These are phyloP conservation scores for Boletus semigastroideus DNA, from an alignment of 1,284 basidiomycete genomes.

Conservation along the genomic window DNA sequence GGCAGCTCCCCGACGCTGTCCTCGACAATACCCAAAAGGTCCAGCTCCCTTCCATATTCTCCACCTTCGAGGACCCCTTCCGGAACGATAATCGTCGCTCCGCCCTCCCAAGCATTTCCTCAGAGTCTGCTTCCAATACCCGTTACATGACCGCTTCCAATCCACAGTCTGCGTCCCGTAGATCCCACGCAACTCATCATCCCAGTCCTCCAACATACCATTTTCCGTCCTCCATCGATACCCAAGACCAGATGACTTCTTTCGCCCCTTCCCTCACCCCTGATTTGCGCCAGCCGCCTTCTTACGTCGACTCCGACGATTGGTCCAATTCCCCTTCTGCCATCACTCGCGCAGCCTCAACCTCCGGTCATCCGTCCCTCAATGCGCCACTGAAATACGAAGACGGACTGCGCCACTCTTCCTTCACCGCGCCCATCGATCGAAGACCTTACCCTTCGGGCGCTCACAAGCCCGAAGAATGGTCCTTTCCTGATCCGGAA, in stretches of 20 bases:
- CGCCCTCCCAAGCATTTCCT: slow-evolving; percentile 59
- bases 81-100: slow-evolving; percentile 57
- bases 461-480: slow-evolving; percentile 37
- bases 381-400: slow-evolving; percentile 56
- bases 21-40: slow-evolving; percentile 51
- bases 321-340: slow-evolving; percentile 34
- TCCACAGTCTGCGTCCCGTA: slow-evolving; percentile 45
- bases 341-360: slow-evolving; percentile 56
- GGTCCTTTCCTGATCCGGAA: slow-evolving; percentile 40
- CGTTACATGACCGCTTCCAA: slow-evolving; percentile 48
- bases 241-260: slow-evolving; percentile 46
- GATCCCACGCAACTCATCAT: slow-evolving; percentile 42
- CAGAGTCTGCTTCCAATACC: slow-evolving; percentile 45
- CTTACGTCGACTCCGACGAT: slow-evolving; percentile 30
- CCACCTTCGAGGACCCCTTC: slow-evolving; percentile 62
- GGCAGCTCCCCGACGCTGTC: slow-evolving; percentile 27
- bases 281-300: slow-evolving; percentile 36
- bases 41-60: slow-evolving; percentile 70
- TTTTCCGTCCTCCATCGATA: slow-evolving; percentile 51
- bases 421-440: slow-evolving; percentile 54
- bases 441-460: slow-evolving; percentile 32
- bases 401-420: slow-evolving; percentile 61
- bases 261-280: slow-evolving; percentile 48
- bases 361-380: slow-evolving; percentile 42
- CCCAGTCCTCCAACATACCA: slow-evolving; percentile 55